Base-by-base conservation (phyloP, 176 grass and related monocot genomes). In the Neostapfia colusana region DNA sequence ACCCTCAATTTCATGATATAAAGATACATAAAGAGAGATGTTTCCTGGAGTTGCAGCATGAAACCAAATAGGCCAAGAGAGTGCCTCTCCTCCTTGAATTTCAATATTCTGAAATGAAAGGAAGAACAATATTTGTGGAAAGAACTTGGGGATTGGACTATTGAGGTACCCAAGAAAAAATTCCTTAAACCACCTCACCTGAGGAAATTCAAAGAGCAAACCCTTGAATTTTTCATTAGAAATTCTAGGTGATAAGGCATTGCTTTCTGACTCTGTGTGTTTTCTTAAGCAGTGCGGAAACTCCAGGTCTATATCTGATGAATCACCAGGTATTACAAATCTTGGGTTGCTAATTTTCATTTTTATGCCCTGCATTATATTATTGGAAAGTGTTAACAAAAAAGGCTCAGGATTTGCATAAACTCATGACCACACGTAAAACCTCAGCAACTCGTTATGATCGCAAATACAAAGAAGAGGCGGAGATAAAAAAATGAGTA, bases 61-160 rank as follows among this genome's bases (percentile, higher is more conserved):
- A 88, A 99, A 92, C 95, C 95, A 99, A 86, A 99, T 87, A 86
- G 95, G 95, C 91, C 95, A 99, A 73, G 89, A 84, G 46, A 95
- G 91, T 44, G 82, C 63, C 17, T 63, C 48, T 36, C 85, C 82
- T 4, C 85, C 91, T 99, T 91, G 86, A 71, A 97, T 85, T 79
- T 74, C 75, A 82, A 75, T 73, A 75, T 86, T 87, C 95, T 99
- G 74, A 54, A 16, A 78, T 74, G 43, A 74, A 48, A 85, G 27
- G 8, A 82, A 68, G 43, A 83, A 31, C 65, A 79, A 77, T 55
- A 80, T 65, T 23, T 62, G 56, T 61, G 17, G 65, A 86, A 45
- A 5, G 66, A 65, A 72, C 4, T 13, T 51, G 20, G 14, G 63
- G 7, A 77, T 44, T 3, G 2, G 69, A 68, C 40, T 56, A 40